Base-by-base conservation (phyloP, 768 basidiomycete species). In the Phylloporus sp. region DNA sequence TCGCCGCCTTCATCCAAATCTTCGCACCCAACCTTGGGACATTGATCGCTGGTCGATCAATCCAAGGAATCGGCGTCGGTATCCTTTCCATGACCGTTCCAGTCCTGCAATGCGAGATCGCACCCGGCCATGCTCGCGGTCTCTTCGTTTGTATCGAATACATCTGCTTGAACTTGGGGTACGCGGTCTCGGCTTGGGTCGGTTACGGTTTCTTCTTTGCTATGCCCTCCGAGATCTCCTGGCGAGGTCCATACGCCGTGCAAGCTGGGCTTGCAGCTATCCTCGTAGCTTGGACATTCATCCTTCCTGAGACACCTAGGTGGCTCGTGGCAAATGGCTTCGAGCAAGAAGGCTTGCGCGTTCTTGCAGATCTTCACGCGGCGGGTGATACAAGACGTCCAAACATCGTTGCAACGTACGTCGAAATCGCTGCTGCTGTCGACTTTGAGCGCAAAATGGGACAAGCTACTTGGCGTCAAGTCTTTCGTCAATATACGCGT, bases 341-440 rank as follows among this genome's bases (percentile, higher is more conserved):
- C 56, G 63, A 67, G 20, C 58, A 67, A 33, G 78, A 80, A 56
- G 80, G 75, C 1, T 61, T 80, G 11, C 64, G 58, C 17, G 69
- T 74, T 31, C 69, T 82, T 17, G 79, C 80, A n/a, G 79, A 82
- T 55, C 67, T 82, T 15, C 79, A 82, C 47, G 76, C 72, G 0
- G 59, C 54, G 0, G 79, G 80, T 26, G 73, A 81, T 54, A 50
- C 65, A 10, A 64, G 70, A 50, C 68, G 73, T 54, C 66, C 64
- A 5, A 57, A 60, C 24, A 72, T 80, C 40, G 64, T 67, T n/a
- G 67, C 66, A 31, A 72, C 76, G 9, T 80, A 69, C 51, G 51
- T 57, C 32, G 70, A 74, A 44, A 75, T 77, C 42, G 66, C 66
- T 27, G 66, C 60, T 11, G 66, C 70, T 11, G 63, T 71, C 36